A percentile compares a stretch with the other conserved stretches of the same genome.
phyloP scores from a whole-genome alignment of 106 monocot species.

The Ottelia alismoides region DNA sequence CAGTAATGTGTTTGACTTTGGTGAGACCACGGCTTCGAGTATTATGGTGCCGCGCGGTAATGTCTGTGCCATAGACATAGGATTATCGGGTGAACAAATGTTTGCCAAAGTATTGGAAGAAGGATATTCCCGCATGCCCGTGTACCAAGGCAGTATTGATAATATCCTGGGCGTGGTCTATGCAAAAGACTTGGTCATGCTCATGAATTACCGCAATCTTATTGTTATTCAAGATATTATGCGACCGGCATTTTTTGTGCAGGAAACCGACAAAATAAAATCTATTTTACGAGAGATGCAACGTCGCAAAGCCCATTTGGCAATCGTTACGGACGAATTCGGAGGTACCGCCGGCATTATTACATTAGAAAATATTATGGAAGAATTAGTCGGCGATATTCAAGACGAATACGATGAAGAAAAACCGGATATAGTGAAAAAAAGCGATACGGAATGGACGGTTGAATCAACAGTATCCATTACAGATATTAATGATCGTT shows the following conservation, averaged over 20 bases:
- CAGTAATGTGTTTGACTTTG: neutral
- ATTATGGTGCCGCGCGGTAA: neutral
- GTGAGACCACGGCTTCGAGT: neutral
- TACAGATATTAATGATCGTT: no score
- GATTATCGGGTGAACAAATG: neutral
- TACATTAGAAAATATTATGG: neutral
- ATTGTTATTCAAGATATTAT: neutral
- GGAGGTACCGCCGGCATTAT: neutral
- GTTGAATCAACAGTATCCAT: no score
- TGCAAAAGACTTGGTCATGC: neutral
- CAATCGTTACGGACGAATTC: neutral
- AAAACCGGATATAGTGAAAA: no score
- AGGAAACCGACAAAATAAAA: neutral
- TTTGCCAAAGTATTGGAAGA: neutral
- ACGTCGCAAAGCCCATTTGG: neutral
- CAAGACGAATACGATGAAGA: neutral
- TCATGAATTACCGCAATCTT: neutral
- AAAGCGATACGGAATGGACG: no score
- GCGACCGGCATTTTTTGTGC: no score
- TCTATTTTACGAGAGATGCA: neutral
- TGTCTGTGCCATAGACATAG: neutral
- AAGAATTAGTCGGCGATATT: neutral
- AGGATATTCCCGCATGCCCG: neutral
- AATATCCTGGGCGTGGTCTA: neutral
- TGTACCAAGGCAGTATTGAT: neutral